Base-by-base conservation (phyloP, 805 yeast species). In the Clavispora carvajalis region DNA sequence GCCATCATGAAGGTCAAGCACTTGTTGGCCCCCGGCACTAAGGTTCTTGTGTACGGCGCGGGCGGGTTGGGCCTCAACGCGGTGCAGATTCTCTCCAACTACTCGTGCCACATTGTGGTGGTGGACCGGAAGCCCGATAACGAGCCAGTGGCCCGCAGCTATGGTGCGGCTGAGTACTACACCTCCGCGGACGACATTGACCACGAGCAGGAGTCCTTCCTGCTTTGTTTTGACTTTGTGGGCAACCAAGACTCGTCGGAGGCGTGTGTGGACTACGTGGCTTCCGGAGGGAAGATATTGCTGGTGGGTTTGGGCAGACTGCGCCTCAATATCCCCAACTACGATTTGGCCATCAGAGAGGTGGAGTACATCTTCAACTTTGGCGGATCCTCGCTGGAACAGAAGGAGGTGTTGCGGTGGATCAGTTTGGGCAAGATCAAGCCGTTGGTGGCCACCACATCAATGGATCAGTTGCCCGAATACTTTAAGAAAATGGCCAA, bases 51-150 rank as follows among this genome's bases (percentile, higher is more conserved):
- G 7, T 46, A 62, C n/a, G 73, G 74, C 0, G 53, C 64, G 16
- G 74, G 74, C 10, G 74, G 74, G 4, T 54, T 69, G 38, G 73
- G 74, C 0, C 53, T 67, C 45, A 67, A 67, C 50, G 74, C 71
- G 4, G 34, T 69, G n/a, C 74, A 69, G 44, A 62, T 69, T 29
- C 51, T 69, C 33, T 52, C 50, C 29, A 45, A 46, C 28, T 67
- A 54, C 42, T 64, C 65, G 8, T 58, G 63, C 46, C 39, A 58
- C 28, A 55, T 67, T 10, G 64, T 67, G 11, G 64, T 64, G 11
- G 49, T 52, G 18, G 74, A 69, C 45, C 40, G 45, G 34, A 51
- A 49, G 37, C 28, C 49, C 2, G 48, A 33, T 5, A 48, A 30
- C 34, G 46, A 45, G 28, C 41, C 46, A 1, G 30, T 52, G 11